Conservation (phyloP, 176 grass and related monocot genomes). For the Carex scoparia region DNA sequence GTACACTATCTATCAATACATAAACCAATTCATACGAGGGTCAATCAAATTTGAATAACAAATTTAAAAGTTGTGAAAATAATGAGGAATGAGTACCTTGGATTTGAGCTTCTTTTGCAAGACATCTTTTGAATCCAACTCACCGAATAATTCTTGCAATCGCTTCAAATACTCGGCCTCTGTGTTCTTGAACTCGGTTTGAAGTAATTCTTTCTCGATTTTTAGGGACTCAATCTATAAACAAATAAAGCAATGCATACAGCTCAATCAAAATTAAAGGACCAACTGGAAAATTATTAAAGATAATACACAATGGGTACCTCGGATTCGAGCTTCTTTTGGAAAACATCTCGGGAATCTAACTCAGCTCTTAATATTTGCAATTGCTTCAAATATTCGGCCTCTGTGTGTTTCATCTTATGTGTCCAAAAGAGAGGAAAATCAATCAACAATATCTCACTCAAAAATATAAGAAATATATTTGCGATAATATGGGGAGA, state of each 20-base stretch:
- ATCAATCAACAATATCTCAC: not conserved
- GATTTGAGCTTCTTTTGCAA: slow-evolving; percentile 26
- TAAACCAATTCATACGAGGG: not conserved
- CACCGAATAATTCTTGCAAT: slow-evolving; percentile 10
- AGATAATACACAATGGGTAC: slow-evolving; percentile 1
- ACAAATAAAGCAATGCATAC: not conserved
- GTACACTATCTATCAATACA: slow-evolving; percentile 51
- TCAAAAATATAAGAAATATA: not conserved
- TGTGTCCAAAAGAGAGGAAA: not conserved
- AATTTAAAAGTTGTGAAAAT: not conserved
- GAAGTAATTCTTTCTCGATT: slow-evolving; percentile 57
- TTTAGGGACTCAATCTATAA: slow-evolving; percentile 65
- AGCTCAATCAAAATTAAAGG: not conserved
- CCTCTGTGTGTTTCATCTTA: slow-evolving; percentile 29
- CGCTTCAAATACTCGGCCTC: slow-evolving; percentile 28
- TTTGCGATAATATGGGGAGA: not conserved
- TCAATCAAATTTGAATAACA: not conserved
- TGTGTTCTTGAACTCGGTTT: slow-evolving; percentile 31
- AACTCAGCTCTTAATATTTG: slow-evolving; percentile 22
- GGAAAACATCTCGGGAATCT: slow-evolving; percentile 15
- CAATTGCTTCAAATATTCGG: slow-evolving; percentile 26
- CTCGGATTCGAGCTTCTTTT: slow-evolving; percentile 28
- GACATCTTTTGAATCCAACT: slow-evolving; percentile 25
- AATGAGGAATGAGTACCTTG: slow-evolving; percentile 8
- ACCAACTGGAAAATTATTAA: not conserved